Conservation (phyloP, 2,329 filamentous ascomycete genomes). For the Ampelomyces quisqualis region DNA sequence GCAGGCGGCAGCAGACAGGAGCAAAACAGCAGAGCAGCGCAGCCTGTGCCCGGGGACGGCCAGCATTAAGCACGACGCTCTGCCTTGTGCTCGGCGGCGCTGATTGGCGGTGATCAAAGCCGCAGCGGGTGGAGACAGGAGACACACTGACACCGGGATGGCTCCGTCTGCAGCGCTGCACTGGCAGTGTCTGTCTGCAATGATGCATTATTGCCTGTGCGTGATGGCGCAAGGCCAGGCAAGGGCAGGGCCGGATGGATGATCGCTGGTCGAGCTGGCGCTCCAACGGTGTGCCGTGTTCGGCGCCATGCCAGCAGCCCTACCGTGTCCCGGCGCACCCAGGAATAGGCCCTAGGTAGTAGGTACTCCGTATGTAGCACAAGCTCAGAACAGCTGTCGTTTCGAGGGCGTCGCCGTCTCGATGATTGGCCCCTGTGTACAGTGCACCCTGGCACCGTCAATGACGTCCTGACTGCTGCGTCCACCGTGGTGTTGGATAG, state of each 20-base stretch:
- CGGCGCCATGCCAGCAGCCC: no score
- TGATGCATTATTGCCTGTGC: no score
- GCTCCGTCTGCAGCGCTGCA: constrained; percentile 29
- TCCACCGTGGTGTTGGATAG: not conserved
- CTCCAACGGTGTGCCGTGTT: no score
- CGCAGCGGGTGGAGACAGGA: no score
- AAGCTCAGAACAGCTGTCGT: constrained; percentile 1
- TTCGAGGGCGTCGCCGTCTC: not conserved
- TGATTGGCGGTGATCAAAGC: no score
- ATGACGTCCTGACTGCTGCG: constrained; percentile 1
- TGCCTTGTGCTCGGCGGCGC: constrained; percentile 19
- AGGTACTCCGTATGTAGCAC: constrained; percentile 2
- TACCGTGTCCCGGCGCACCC: no score
- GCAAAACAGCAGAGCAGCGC: constrained; percentile 3
- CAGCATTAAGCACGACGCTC: constrained; percentile 35
- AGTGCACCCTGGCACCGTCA: constrained; percentile 1
- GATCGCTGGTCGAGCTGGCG: no score
- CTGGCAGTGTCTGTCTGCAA: no score
- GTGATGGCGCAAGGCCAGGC: no score
- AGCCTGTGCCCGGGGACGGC: constrained; percentile 22
- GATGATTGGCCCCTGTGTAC: no score
- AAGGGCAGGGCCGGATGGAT: no score
- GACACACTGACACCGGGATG: constrained; percentile 15
- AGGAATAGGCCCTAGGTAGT: no score
- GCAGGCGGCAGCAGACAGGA: constrained; percentile 16